Percentiles rank a stretch among this genome's conserved stretches.
phyloP scores from a whole-genome alignment of 371 early-diverging fungal genomes.

The Apophysomyces variabilis region DNA sequence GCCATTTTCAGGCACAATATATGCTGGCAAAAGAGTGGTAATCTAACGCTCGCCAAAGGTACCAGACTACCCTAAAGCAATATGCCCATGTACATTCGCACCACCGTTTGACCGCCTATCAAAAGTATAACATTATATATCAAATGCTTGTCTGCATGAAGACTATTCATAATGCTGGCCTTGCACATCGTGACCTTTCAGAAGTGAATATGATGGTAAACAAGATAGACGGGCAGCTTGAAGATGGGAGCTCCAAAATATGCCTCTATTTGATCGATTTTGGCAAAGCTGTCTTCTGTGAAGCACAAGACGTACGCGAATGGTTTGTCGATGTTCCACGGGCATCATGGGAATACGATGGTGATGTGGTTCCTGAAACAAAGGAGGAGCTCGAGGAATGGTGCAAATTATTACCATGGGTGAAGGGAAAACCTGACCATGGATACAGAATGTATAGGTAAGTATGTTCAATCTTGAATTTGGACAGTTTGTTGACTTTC shows the following conservation, averaged over 20 bases:
- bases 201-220: conserved; percentile 75
- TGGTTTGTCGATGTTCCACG: conserved; percentile 56
- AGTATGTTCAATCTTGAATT: neutral
- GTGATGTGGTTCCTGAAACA: conserved; percentile 40
- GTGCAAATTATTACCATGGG: conserved; percentile 52
- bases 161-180: conserved; percentile 56
- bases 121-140: conserved; percentile 60
- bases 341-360: conserved; percentile 28
- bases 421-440: conserved; percentile 60
- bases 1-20: neutral
- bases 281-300: conserved; percentile 61
- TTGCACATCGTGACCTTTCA: conserved; percentile 68
- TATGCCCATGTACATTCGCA: conserved; percentile 60
- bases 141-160: conserved; percentile 62
- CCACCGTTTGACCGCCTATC: conserved; percentile 55
- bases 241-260: conserved; percentile 53
- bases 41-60: conserved; percentile 13
- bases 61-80: conserved; percentile 62
- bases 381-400: conserved; percentile 48
- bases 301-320: conserved; percentile 41
- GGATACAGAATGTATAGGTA: conserved; percentile 54
- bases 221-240: conserved; percentile 36
- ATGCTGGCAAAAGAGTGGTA: neutral
- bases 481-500: neutral
- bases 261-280: conserved; percentile 64